Conservation (phyloP, 768 basidiomycete genomes). For the Boletellus ananas region DNA sequence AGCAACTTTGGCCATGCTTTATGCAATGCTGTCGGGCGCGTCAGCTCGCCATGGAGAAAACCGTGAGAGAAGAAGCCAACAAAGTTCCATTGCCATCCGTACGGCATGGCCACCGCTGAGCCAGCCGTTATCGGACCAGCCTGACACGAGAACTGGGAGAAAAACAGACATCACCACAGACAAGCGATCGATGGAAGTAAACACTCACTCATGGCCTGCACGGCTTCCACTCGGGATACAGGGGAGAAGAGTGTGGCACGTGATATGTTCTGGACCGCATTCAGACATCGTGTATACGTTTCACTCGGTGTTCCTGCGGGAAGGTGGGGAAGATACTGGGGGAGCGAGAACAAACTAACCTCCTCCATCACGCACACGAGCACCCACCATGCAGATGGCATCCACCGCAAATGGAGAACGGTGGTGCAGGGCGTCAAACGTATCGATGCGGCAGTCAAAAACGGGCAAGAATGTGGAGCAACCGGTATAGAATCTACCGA, state of each 20-base stretch:
- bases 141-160: constrained; percentile 74
- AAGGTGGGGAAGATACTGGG: constrained; percentile 7
- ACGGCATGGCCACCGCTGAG: constrained; percentile 94
- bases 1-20: constrained; percentile 85
- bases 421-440: constrained; percentile 79
- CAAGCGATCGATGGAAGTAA: neutral
- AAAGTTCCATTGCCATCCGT: constrained; percentile 92
- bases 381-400: constrained; percentile 91
- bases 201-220: constrained; percentile 86
- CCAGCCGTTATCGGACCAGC: constrained; percentile 97
- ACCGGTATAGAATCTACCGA: constrained; percentile 79
- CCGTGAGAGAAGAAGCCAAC: constrained; percentile 39
- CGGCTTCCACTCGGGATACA: constrained; percentile 78
- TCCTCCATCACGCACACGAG: constrained; percentile 86
- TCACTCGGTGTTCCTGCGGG: constrained; percentile 68
- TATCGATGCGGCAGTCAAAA: constrained; percentile 79
- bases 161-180: constrained; percentile 1
- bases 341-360: constrained; percentile 41
- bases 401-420: constrained; percentile 93
- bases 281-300: constrained; percentile 63
- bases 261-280: constrained; percentile 84
- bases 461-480: constrained; percentile 89
- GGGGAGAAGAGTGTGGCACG: constrained; percentile 85
- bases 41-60: constrained; percentile 5
- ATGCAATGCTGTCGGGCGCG: constrained; percentile 62